Evolutionary conservation across 129 eudicot genomes (phyloP).

Genomic region (Daucus carota): DH1_v3.0 NC_030383.2:58608501-58609000

Average conservation of each 20-base stretch:
- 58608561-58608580: conserved; percentile 6
- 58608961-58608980: too few species aligned
- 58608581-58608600: background rate
- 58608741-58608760: background rate
- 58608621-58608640: background rate
- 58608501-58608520: background rate
- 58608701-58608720: background rate
- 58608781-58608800: background rate
- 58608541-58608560: background rate
- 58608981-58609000: too few species aligned
- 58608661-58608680: conserved; percentile 9
- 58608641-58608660: background rate
- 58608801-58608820: background rate
- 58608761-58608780: background rate
- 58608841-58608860: background rate
- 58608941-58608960: too few species aligned
- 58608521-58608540: too few species aligned
- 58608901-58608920: too few species aligned
- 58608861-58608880: too few species aligned
- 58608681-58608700: background rate
- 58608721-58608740: background rate
- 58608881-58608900: too few species aligned
- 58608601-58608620: background rate
- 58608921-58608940: too few species aligned
- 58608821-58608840: background rate